Conservation (phyloP, 1,284 basidiomycete genomes). For the Amylostereum areolatum region DNA sequence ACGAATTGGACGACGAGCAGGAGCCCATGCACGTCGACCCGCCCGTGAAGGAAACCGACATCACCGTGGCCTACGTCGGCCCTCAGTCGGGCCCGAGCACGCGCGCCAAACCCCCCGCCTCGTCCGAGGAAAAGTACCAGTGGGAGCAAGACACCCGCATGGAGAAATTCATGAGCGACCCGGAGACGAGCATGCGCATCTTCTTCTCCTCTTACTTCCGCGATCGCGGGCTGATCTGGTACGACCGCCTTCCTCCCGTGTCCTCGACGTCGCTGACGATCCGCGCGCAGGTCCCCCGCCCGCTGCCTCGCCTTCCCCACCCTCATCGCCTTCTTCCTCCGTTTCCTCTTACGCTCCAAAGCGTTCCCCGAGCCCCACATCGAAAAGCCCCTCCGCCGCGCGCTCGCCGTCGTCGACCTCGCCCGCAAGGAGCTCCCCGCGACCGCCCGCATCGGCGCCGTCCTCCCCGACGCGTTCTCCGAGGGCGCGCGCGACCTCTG, state of each 20-base stretch:
- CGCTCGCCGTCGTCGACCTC: conserved; percentile 38
- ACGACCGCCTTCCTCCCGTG: conserved; percentile 10
- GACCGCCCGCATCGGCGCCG: too few relatives aligned
- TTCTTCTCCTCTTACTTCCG: conserved; percentile 64
- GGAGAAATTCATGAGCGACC: conserved; percentile 50
- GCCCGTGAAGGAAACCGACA: background rate
- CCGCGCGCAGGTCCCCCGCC: conserved; percentile 13
- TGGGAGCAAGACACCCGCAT: conserved; percentile 38
- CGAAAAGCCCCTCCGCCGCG: conserved; percentile 40
- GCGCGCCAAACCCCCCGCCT: background rate
- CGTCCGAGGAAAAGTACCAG: conserved; percentile 13
- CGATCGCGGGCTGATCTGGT: conserved; percentile 61
- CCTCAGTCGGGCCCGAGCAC: background rate
- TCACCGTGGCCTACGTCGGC: background rate
- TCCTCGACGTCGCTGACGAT: conserved; percentile 26
- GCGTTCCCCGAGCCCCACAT: conserved; percentile 39
- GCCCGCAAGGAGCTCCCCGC: conserved; percentile 54
- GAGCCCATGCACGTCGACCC: background rate
- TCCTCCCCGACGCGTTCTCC: too few relatives aligned
- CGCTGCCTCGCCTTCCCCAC: conserved; percentile 39
- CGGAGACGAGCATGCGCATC: conserved; percentile 43
- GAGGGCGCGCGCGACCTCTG: too few relatives aligned
- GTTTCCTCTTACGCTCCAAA: conserved; percentile 53
- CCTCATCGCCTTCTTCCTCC: conserved; percentile 55
- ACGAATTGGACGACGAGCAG: conserved; percentile 24